Base-by-base conservation (phyloP, 129 eudicot species). In the Helianthus annuus region DNA sequence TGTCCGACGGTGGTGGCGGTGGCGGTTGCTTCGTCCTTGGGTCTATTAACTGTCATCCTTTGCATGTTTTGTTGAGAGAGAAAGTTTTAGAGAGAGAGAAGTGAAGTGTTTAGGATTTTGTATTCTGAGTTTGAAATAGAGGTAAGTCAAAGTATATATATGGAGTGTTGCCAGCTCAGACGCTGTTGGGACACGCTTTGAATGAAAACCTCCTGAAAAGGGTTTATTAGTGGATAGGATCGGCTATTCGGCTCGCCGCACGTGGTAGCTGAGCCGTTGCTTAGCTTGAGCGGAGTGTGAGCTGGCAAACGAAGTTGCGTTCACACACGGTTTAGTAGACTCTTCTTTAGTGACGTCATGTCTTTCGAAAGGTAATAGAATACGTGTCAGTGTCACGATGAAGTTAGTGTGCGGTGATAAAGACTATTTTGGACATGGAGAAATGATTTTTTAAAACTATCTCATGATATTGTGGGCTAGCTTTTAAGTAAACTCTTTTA, bases 161-260 rank as follows among this genome's bases (percentile, higher is more conserved):
- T 13, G 45, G 4, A 77, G 19, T 11, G 81, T 34, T 48, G 82
- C 84, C 86, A 82, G 76, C 80, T 82, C 24, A 34, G 61, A 85
- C 85, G 11, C 90, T 61, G 48, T 16, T 36, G 38, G 0, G 4
- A 85, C 90, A 73, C 90, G 90, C 7, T 9, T 76, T 52, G 79
- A 58, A 70, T 19, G 6, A 8, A 40, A 59, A 48, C 14, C 55
- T n/a, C 70, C 45, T 52, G 76, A 74, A 42, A 40, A 7, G 46
- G 45, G 46, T 42, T 42, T 6, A 6, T 6, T 6, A 42, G 46
- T 48, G 74, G 39, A 22, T 29, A 16, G 10, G 32, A 27, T 44
- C 10, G 2, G 8, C 10, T 6, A 42, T 2, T 6, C 5, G 39
- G 36, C 36, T 8, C 2, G 39, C 12, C 12, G 36, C 80, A 64